Base-by-base conservation (phyloP, 257 asterid species). In the Solanum pennellii region DNA sequence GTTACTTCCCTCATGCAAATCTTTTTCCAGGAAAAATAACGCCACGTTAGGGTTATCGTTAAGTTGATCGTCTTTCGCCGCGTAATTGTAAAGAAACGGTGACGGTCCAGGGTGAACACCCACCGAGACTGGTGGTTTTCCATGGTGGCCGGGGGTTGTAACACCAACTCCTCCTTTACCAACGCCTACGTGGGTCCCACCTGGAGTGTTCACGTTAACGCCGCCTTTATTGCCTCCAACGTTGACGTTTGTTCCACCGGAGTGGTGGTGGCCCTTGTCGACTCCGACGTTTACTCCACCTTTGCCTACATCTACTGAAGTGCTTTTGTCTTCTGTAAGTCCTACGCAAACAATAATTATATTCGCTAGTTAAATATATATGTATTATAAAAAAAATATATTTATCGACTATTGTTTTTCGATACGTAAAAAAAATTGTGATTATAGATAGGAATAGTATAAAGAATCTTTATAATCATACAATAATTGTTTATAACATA, bases 21-120 rank as follows among this genome's bases (percentile, higher is more conserved):
- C 96, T 18, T 92, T 91, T 33, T 92, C 91, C n/a, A 93, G 73
- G 91, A 95, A 95, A 94, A 97, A 95, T 11, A 94, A 91, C 68
- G 96, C 98, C 10, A 90, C 93, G 60, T 89, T 91, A 21, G 97
- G 96, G 88, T 92, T 83, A 21, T 93, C 96, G 4, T 91, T 91
- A 76, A 94, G 92, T 83, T 95, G 98, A 44, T 95, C 91, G 25
- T 94, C 94, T 5, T 90, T 62, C 69, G 97, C 98, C 2, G 98
- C 98, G 25, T 93, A 96, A 0, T 0, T 0, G 92, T 94, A 96
- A 0, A 0, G 0, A 85, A 94, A 94, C 0, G 98, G 98, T 5
- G 3, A 5, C 1, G 62, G 12, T 1, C 92, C 89, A 0, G 94
- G 92, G 0, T 12, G 9, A 15, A 94, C 97, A 2, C 90, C 87